Conservation (phyloP, 169 alveolate species). For the Plasmodium coatneyi region DNA sequence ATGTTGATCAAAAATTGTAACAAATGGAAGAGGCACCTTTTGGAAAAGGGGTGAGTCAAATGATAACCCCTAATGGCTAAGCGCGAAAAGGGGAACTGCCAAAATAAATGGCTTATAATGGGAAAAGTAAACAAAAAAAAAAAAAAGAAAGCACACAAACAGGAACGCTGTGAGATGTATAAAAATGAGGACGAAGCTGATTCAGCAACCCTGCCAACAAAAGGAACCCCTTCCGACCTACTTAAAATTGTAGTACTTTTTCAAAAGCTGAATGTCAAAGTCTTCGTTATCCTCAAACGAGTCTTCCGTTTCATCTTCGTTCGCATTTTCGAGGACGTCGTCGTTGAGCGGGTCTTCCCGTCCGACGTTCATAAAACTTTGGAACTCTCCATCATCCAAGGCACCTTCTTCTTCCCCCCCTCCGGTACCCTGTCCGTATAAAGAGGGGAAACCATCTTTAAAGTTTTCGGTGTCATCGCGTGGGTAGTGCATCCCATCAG, state of each 20-base stretch:
- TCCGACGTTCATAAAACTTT: neutral
- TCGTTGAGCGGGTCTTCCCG: neutral
- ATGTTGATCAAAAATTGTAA: neutral
- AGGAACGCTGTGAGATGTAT: neutral
- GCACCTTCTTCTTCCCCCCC: neutral
- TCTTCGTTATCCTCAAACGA: slow-evolving; percentile 54
- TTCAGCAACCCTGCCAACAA: neutral
- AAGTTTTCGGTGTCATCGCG: neutral
- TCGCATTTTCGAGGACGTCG: slow-evolving; percentile 6
- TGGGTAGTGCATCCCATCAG: neutral
- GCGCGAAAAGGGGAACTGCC: neutral
- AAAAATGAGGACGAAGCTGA: neutral
- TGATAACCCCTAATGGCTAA: neutral
- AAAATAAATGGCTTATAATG: neutral
- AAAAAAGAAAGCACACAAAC: neutral
- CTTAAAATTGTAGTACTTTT: slow-evolving; percentile 56
- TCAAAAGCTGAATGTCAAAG: slow-evolving; percentile 72
- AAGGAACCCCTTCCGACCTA: neutral
- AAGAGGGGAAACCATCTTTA: neutral
- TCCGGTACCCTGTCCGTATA: neutral
- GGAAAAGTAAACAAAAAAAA: neutral
- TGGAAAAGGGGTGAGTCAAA: neutral
- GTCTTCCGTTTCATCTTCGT: slow-evolving; percentile 47
- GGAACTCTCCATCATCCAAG: neutral
- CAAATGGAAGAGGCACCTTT: neutral